These are phyloP conservation scores for Colletotrichum filicis DNA, from an alignment of 2,329 filamentous ascomycete species.

Conservation along the genomic window DNA sequence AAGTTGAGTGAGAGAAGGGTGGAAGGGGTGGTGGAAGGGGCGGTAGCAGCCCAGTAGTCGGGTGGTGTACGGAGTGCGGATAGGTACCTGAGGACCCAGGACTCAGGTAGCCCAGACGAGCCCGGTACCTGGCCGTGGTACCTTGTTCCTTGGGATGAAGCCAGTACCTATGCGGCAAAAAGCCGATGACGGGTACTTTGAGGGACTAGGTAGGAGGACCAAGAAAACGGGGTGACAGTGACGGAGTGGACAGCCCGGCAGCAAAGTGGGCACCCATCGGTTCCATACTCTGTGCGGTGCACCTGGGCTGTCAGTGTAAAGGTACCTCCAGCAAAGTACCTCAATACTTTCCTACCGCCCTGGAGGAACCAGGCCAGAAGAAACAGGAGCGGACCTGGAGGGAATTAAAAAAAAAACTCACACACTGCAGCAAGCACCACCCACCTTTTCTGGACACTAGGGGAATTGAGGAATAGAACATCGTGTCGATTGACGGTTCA, in stretches of 20 bases:
- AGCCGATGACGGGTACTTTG: neutral
- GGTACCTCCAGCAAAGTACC: neutral
- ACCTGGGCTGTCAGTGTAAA: neutral
- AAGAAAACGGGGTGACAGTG: neutral
- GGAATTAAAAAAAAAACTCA: neutral
- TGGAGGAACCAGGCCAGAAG: neutral
- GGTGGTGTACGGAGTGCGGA: too few relatives aligned
- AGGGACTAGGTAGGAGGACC: too few relatives aligned
- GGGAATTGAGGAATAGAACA: neutral
- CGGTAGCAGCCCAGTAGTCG: too few relatives aligned
- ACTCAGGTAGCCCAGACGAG: neutral
- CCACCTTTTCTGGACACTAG: neutral
- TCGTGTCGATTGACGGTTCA: neutral
- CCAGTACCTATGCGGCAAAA: neutral
- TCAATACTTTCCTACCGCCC: neutral
- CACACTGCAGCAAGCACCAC: constrained; percentile 1
- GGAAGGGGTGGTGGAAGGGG: neutral
- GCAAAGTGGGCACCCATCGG: neutral
- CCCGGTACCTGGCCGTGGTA: neutral
- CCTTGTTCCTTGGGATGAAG: neutral
- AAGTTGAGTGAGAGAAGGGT: neutral
- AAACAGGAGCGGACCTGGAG: neutral
- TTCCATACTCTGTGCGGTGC: neutral
- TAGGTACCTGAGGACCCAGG: neutral
- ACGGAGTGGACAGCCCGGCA: neutral